Percentiles rank a stretch among this genome's conserved stretches.
phyloP scores from a whole-genome alignment of 139 green algal species.

The Axilococcus clingmanii region DNA sequence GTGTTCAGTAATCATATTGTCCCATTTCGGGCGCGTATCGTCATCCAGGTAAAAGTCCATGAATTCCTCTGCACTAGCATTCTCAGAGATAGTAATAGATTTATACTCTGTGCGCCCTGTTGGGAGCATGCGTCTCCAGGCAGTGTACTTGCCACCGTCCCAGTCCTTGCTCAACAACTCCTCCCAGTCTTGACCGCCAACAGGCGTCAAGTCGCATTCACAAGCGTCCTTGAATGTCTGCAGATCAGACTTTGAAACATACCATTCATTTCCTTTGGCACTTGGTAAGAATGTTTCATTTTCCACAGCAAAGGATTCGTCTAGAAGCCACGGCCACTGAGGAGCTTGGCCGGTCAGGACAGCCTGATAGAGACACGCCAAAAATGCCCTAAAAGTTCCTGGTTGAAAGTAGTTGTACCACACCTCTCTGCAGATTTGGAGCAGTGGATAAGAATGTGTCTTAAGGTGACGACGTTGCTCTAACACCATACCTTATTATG shows the following conservation, averaged over 20 bases:
- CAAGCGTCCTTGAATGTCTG: conserved; percentile 49
- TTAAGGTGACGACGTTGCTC: too few relatives aligned
- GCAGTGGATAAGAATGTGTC: too few relatives aligned
- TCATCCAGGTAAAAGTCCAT: conserved; percentile 83
- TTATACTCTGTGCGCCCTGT: conserved; percentile 84
- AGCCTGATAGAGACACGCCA: conserved; percentile 18
- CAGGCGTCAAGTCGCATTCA: conserved; percentile 23
- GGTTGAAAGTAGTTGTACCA: conserved; percentile 50
- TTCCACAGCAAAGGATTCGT: background rate
- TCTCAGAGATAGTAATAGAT: conserved; percentile 48
- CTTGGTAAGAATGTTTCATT: background rate
- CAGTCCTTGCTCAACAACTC: conserved; percentile 61
- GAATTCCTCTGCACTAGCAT: conserved; percentile 74
- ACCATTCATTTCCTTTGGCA: conserved; percentile 41
- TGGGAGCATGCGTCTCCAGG: conserved; percentile 53
- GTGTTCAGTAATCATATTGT: conserved; percentile 65
- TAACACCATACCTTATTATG: too few relatives aligned
- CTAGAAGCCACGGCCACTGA: conserved; percentile 13
- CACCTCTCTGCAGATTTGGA: too few relatives aligned
- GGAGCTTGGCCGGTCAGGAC: conserved; percentile 5
- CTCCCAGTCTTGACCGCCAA: conserved; percentile 37
- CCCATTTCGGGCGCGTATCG: conserved; percentile 57
- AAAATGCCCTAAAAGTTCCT: conserved; percentile 62
- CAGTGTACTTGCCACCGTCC: conserved; percentile 47
- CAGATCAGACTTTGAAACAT: conserved; percentile 55